Evolutionary conservation across 2,329 filamentous ascomycete species (phyloP).

Genomic region (Lecanoromycetidae sp.): DNA sequence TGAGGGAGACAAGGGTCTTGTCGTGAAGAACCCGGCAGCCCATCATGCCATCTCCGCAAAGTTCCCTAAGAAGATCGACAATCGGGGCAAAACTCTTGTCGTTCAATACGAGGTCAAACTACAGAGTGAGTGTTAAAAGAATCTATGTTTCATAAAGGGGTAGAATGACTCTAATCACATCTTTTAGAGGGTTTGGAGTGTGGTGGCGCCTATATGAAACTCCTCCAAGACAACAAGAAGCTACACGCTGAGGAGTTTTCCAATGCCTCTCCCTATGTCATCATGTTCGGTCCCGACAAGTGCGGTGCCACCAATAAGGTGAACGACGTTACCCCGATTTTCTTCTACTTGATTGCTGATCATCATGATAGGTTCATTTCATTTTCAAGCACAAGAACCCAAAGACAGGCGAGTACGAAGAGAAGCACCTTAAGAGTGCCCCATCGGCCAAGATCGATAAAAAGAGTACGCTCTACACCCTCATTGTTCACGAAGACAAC

Average conservation of each 20-base stretch:
- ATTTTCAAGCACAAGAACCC: conserved; percentile 99
- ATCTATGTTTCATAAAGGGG: neutral
- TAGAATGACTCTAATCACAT: conserved; percentile 28
- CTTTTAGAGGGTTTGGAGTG: conserved; percentile 81
- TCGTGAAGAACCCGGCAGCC: conserved; percentile 94
- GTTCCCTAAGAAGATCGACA: conserved; percentile 91
- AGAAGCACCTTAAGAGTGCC: conserved; percentile 88
- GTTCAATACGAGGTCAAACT: conserved; percentile 99
- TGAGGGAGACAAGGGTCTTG: conserved; percentile 87
- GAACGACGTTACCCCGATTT: conserved; percentile 25
- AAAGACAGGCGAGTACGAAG: conserved; percentile 98
- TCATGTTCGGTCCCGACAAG: conserved; percentile 99
- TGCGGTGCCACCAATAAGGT: conserved; percentile 99
- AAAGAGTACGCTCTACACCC: conserved; percentile 78
- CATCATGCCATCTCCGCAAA: conserved; percentile 99
- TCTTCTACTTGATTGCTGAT: conserved; percentile 19
- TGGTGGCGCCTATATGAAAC: conserved; percentile 97
- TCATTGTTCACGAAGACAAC: conserved; percentile 94
- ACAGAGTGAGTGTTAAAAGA: conserved; percentile 56
- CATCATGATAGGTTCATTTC: conserved; percentile 52
- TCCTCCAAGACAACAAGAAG: conserved; percentile 92
- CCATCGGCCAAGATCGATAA: conserved; percentile 82
- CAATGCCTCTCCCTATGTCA: conserved; percentile 92
- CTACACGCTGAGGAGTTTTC: conserved; percentile 96
- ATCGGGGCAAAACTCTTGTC: conserved; percentile 93